Percentiles rank a stretch among this genome's conserved stretches.
Evolutionary conservation across 306 rosid genomes (phyloP).

Genomic region (Inga leiocalycina): DNA sequence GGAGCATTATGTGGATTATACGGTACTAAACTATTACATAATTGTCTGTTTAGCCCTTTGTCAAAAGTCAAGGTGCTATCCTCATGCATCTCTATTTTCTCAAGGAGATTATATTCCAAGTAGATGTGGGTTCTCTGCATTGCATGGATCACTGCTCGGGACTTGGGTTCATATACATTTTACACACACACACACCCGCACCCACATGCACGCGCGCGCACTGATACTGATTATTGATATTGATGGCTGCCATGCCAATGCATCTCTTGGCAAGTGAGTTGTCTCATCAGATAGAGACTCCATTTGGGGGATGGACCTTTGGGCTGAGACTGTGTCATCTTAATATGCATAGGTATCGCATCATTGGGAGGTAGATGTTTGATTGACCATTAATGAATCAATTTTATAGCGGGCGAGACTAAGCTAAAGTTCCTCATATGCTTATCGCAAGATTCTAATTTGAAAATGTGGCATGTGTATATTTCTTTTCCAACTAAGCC

Average conservation of each 20-base stretch:
- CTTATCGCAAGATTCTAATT: background rate
- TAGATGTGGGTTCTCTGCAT: background rate
- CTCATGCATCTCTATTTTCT: background rate
- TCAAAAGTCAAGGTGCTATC: background rate
- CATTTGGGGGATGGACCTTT: background rate
- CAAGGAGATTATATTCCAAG: background rate
- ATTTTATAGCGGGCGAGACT: background rate
- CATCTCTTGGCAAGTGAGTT: background rate
- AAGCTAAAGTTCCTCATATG: background rate
- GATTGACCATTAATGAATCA: background rate
- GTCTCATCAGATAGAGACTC: background rate
- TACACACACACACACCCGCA: background rate
- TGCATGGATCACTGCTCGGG: background rate
- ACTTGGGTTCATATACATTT: background rate
- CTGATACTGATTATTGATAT: background rate
- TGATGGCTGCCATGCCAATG: background rate
- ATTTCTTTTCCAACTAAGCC: background rate
- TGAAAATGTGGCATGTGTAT: background rate
- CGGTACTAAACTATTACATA: background rate
- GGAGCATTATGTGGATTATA: background rate
- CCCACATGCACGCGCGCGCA: background rate
- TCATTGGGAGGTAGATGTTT: background rate
- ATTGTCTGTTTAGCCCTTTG: conserved; percentile 20
- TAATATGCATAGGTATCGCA: background rate
- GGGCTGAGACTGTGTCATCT: background rate